phyloP scores from a whole-genome alignment of 305 asterid genomes.

The Fraxinus floribunda region DNA sequence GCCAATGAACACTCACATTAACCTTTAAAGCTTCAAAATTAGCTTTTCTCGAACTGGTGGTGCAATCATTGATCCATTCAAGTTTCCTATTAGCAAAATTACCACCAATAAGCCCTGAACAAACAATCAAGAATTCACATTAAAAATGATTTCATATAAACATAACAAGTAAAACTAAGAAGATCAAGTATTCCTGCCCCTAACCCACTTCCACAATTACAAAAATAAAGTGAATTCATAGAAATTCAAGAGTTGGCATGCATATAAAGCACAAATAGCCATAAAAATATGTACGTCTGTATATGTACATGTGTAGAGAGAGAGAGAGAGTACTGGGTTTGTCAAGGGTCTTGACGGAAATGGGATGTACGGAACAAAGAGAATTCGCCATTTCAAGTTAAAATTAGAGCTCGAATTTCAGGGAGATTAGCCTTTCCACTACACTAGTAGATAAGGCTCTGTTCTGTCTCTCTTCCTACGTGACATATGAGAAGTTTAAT shows the following conservation, averaged over 20 bases:
- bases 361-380: constrained; percentile 37
- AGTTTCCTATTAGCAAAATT: constrained; percentile 30
- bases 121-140: constrained; percentile 11
- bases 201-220: neutral
- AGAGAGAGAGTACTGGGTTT: constrained; percentile 37
- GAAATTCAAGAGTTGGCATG: neutral
- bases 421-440: neutral
- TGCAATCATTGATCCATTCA: constrained; percentile 38
- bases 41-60: constrained; percentile 36
- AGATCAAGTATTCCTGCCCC: neutral
- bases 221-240: neutral
- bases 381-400: constrained; percentile 45
- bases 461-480: neutral
- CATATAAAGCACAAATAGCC: neutral
- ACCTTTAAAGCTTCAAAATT: constrained; percentile 43
- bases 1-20: constrained; percentile 29
- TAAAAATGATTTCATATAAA: neutral
- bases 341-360: constrained; percentile 34
- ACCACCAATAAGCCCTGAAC: constrained; percentile 41
- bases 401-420: neutral
- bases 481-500: neutral
- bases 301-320: neutral
- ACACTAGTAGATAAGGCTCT: neutral
- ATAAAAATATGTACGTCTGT: neutral
- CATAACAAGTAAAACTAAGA: neutral